phyloP scores from a whole-genome alignment of 2,329 filamentous ascomycete species.

The Thelonectria blattea region DNA sequence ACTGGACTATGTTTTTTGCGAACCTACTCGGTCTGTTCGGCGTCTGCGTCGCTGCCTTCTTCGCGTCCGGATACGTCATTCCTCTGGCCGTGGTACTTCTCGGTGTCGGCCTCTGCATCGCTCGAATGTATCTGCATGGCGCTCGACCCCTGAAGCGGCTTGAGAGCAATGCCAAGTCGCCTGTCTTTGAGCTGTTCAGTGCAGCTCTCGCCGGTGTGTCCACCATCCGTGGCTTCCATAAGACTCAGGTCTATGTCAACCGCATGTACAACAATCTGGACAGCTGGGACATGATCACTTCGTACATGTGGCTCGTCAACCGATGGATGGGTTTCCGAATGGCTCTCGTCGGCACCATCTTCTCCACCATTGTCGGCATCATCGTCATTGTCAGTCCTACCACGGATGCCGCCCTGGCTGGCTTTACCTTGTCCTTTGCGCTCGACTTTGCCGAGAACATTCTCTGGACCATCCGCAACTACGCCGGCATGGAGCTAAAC shows the following conservation, averaged over 20 bases:
- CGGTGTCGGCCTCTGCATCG: slow-evolving; percentile 62
- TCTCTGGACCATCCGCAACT: slow-evolving; percentile 70
- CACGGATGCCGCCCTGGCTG: slow-evolving; percentile 74
- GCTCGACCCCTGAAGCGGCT: slow-evolving; percentile 78
- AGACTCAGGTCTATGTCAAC: slow-evolving; percentile 68
- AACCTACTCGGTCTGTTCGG: slow-evolving; percentile 68
- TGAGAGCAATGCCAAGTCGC: slow-evolving; percentile 78
- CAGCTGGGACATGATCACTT: slow-evolving; percentile 68
- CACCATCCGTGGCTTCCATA: slow-evolving; percentile 79
- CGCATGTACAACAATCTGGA: slow-evolving; percentile 76
- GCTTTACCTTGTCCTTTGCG: slow-evolving; percentile 77
- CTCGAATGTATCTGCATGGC: slow-evolving; percentile 68
- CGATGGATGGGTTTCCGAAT: slow-evolving; percentile 80
- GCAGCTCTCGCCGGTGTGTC: slow-evolving; percentile 73
- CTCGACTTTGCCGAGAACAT: slow-evolving; percentile 71
- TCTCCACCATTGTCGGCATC: slow-evolving; percentile 68
- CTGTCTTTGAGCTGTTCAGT: slow-evolving; percentile 81
- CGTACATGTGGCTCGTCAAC: slow-evolving; percentile 75
- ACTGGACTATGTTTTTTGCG: slow-evolving; percentile 65
- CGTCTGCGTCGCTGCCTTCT: slow-evolving; percentile 69
- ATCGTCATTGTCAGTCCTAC: slow-evolving; percentile 66
- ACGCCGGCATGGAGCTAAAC: slow-evolving; percentile 74
- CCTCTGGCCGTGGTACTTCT: slow-evolving; percentile 66
- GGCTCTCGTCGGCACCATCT: slow-evolving; percentile 70
- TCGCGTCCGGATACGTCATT: slow-evolving; percentile 73